Percentiles rank a stretch among this genome's conserved stretches.
These are phyloP conservation scores for Pythium sukuiense DNA, from an alignment of 352 stramenopile genomes.

Conservation along the genomic window DNA sequence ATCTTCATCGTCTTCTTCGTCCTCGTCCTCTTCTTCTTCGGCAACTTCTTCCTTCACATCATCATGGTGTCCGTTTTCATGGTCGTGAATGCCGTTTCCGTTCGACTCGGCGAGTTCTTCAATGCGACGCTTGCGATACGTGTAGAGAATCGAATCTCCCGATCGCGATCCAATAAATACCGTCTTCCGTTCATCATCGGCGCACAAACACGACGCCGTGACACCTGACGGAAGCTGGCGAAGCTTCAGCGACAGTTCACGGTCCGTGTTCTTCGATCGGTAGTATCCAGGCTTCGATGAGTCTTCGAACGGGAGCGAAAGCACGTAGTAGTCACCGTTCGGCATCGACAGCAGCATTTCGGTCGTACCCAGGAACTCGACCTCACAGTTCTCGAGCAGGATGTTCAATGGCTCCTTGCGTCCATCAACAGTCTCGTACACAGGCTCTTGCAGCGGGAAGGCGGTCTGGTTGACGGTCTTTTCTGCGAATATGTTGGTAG, in stretches of 20 bases:
- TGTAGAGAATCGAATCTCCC: slow-evolving; percentile 74
- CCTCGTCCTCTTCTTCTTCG: slow-evolving; percentile 53
- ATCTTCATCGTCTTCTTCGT: slow-evolving; percentile 69
- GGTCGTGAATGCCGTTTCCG: slow-evolving; percentile 20
- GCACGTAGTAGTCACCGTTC: slow-evolving; percentile 58
- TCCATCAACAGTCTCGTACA: slow-evolving; percentile 61
- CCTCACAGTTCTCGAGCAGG: slow-evolving; percentile 67
- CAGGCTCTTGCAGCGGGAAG: slow-evolving; percentile 60
- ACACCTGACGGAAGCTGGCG: slow-evolving; percentile 51
- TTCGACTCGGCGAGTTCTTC: slow-evolving; percentile 35
- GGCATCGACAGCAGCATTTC: slow-evolving; percentile 67
- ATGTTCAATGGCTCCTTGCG: slow-evolving; percentile 52
- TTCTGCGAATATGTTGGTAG: slow-evolving; percentile 67
- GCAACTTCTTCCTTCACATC: slow-evolving; percentile 43
- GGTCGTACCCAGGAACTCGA: slow-evolving; percentile 67
- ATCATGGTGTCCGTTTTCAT: slow-evolving; percentile 27
- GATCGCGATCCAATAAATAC: slow-evolving; percentile 82
- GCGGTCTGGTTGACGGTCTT: slow-evolving; percentile 76
- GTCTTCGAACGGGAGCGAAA: slow-evolving; percentile 67
- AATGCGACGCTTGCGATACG: slow-evolving; percentile 34
- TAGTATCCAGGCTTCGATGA: slow-evolving; percentile 37
- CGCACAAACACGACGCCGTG: slow-evolving; percentile 55
- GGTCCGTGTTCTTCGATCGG: slow-evolving; percentile 3
- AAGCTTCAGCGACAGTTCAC: slow-evolving; percentile 44
- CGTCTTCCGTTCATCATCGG: slow-evolving; percentile 61